Evolutionary conservation across 2,329 filamentous ascomycete genomes (phyloP).

Genomic region (Chaetothyriales sp.): DNA sequence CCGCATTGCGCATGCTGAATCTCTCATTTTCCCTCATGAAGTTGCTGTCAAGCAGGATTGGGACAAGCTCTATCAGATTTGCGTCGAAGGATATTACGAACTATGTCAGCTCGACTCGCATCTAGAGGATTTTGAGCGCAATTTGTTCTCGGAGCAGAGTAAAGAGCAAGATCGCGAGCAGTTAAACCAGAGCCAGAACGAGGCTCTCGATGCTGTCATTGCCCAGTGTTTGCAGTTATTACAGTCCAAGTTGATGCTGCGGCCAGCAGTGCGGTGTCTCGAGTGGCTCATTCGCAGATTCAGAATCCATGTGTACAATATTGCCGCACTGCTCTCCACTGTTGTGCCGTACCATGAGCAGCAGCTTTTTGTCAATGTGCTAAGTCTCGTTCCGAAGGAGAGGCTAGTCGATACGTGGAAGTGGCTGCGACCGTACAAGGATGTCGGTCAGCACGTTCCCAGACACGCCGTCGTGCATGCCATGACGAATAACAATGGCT

Average conservation of each 20-base stretch:
- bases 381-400: slow-evolving; percentile 70
- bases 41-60: slow-evolving; percentile 80
- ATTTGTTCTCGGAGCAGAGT: slow-evolving; percentile 87
- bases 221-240: slow-evolving; percentile 73
- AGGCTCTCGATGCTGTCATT: slow-evolving; percentile 61
- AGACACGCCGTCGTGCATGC: slow-evolving; percentile 72
- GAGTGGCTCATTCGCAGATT: slow-evolving; percentile 94
- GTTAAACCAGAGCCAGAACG: slow-evolving; percentile 70
- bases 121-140: slow-evolving; percentile 60
- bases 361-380: slow-evolving; percentile 67
- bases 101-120: slow-evolving; percentile 73
- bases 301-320: slow-evolving; percentile 84
- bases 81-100: slow-evolving; percentile 79
- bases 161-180: slow-evolving; percentile 75
- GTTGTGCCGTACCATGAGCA: slow-evolving; percentile 88
- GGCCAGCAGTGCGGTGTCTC: slow-evolving; percentile 75
- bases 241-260: slow-evolving; percentile 62
- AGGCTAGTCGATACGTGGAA: slow-evolving; percentile 60
- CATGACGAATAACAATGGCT: slow-evolving; percentile 61
- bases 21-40: slow-evolving; percentile 78
- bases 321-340: slow-evolving; percentile 59
- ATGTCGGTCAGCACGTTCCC: slow-evolving; percentile 60
- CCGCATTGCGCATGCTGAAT: slow-evolving; percentile 82
- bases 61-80: slow-evolving; percentile 75
- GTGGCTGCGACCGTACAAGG: slow-evolving; percentile 77